Evolutionary conservation across 768 basidiomycete species (phyloP).

Genomic region (Lentinula raphanica): DNA sequence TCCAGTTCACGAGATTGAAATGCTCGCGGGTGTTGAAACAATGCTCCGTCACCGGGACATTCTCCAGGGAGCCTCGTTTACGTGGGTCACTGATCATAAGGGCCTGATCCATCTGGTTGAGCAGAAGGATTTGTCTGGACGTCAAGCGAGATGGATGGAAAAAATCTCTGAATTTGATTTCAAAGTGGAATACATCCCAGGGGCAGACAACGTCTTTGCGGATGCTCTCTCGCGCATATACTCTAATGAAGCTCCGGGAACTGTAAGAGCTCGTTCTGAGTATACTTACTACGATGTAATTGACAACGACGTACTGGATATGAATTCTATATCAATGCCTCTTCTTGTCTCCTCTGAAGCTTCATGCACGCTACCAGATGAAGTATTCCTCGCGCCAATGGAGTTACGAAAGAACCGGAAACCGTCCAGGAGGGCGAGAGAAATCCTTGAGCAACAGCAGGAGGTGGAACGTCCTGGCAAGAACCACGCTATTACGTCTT

Average conservation of each 20-base stretch:
- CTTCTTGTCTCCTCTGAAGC: too few relatives aligned
- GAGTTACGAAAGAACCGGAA: too few relatives aligned
- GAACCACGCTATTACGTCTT: too few relatives aligned
- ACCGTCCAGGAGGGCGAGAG: too few relatives aligned
- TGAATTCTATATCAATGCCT: too few relatives aligned
- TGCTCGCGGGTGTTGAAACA: slow-evolving; percentile 29
- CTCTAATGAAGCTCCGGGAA: neutral
- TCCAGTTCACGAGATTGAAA: slow-evolving; percentile 32
- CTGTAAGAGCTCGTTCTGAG: neutral
- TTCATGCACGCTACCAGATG: too few relatives aligned
- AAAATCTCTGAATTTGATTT: slow-evolving; percentile 3
- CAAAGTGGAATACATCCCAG: neutral
- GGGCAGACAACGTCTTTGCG: neutral
- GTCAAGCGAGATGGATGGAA: neutral
- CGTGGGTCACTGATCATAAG: slow-evolving; percentile 4
- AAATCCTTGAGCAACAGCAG: too few relatives aligned
- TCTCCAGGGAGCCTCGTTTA: slow-evolving; percentile 24
- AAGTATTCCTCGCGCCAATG: too few relatives aligned
- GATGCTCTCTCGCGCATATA: neutral
- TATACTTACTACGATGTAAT: neutral
- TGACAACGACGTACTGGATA: too few relatives aligned
- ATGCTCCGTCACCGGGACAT: slow-evolving; percentile 24
- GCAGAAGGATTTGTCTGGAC: neutral
- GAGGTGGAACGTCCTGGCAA: too few relatives aligned
- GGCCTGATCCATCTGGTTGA: neutral